Percentiles rank a stretch among this genome's conserved stretches.
phyloP scores from a whole-genome alignment of 2,329 filamentous ascomycete species.

The Ustulina deusta region DNA sequence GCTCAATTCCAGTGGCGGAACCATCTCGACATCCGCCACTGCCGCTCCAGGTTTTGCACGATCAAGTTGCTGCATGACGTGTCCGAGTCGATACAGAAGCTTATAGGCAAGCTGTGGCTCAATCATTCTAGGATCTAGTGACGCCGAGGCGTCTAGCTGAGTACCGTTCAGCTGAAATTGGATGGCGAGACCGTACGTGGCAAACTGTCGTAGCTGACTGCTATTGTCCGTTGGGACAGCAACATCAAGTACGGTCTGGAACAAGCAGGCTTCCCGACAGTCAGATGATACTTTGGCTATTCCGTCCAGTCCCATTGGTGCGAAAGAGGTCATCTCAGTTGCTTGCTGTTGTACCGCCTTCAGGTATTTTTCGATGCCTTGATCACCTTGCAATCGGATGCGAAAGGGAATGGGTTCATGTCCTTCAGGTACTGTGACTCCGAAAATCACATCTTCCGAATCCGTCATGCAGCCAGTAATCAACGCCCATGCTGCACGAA shows the following conservation, averaged over 20 bases:
- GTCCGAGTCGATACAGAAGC: slow-evolving; percentile 26
- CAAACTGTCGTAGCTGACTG: background rate
- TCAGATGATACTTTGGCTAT: slow-evolving; percentile 24
- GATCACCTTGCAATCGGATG: slow-evolving; percentile 1
- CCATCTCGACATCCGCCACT: slow-evolving; percentile 9
- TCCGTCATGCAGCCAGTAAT: slow-evolving; percentile 21
- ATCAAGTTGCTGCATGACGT: slow-evolving; percentile 22
- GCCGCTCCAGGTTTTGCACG: slow-evolving; percentile 2
- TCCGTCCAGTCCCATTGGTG: slow-evolving; percentile 6
- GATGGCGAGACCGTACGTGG: slow-evolving; percentile 21
- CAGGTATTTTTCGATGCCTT: slow-evolving; percentile 15
- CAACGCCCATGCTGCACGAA: slow-evolving; percentile 25
- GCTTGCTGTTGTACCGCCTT: slow-evolving; percentile 13
- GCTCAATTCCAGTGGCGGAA: slow-evolving; percentile 21
- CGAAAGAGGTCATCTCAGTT: background rate
- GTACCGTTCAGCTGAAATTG: slow-evolving; percentile 16
- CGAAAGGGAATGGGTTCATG: slow-evolving; percentile 14
- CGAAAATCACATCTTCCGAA: slow-evolving; percentile 25
- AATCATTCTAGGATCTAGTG: slow-evolving; percentile 25
- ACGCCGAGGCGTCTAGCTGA: slow-evolving; percentile 10
- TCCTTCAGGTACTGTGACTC: background rate
- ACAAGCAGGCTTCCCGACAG: slow-evolving; percentile 22
- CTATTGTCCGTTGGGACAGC: background rate
- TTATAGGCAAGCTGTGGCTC: slow-evolving; percentile 27
- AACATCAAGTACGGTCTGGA: slow-evolving; percentile 21